phyloP scores from a whole-genome alignment of 139 green algal species.

The Nannochloris sp. region DNA sequence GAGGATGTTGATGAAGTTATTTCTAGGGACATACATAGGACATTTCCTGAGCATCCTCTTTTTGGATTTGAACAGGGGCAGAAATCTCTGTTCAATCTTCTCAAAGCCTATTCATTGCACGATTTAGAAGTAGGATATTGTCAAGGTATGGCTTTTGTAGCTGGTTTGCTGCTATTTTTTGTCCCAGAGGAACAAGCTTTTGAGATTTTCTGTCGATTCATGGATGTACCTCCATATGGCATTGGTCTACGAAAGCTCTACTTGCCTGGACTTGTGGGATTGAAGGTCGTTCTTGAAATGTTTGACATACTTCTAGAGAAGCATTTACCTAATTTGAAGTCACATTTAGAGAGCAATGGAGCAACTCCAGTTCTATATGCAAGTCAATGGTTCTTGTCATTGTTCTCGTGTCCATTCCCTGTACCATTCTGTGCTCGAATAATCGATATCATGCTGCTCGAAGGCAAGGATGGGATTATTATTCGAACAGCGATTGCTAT shows the following conservation, averaged over 20 bases:
- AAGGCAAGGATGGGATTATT: conserved; percentile 41
- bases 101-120: conserved; percentile 84
- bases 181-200: conserved; percentile 85
- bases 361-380: conserved; percentile 77
- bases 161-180: conserved; percentile 86
- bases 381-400: conserved; percentile 88
- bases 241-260: conserved; percentile 71
- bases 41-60: conserved; percentile 86
- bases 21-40: conserved; percentile 80
- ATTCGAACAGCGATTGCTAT: conserved; percentile 51
- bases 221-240: conserved; percentile 19
- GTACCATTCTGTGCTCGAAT: conserved; percentile 64
- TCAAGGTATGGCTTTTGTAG: conserved; percentile 89
- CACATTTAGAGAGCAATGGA: conserved; percentile 45
- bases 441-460: conserved; percentile 80
- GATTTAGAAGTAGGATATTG: conserved; percentile 82
- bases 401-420: conserved; percentile 80
- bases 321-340: conserved; percentile 34
- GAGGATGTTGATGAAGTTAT: conserved; percentile 86
- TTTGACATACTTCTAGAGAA: conserved; percentile 42
- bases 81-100: conserved; percentile 69
- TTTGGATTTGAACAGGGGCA: conserved; percentile 66
- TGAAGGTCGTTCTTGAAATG: conserved; percentile 52
- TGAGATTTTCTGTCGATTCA: conserved; percentile 49
- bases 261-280: conserved; percentile 59